phyloP scores from a whole-genome alignment of 139 green algal genomes.

The Desmodesmus armatus region DNA sequence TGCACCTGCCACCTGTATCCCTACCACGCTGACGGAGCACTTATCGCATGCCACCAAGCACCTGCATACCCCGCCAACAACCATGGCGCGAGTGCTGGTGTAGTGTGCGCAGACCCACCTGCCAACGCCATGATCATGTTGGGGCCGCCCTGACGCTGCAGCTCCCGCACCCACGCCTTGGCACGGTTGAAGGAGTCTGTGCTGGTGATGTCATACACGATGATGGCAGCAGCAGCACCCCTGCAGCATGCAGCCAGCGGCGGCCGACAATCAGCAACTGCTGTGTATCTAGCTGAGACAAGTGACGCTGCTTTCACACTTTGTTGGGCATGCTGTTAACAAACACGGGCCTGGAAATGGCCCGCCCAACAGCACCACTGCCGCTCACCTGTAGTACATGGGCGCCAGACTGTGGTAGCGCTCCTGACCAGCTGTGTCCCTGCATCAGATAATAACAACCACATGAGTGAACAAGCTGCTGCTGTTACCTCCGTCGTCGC shows the following conservation, averaged over 20 bases:
- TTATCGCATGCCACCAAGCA: too few species aligned
- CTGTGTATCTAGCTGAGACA: too few species aligned
- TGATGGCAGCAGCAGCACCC: slow-evolving; percentile 94
- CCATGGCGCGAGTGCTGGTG: not conserved
- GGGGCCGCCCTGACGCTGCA: slow-evolving; percentile 91
- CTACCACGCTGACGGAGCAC: too few species aligned
- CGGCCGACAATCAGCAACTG: too few species aligned
- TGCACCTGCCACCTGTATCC: too few species aligned
- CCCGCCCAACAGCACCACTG: not conserved
- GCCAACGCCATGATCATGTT: slow-evolving; percentile 97
- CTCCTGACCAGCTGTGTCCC: slow-evolving; percentile 98
- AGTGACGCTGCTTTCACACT: too few species aligned
- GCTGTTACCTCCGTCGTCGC: too few species aligned
- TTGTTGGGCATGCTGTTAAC: too few species aligned
- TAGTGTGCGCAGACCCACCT: slow-evolving; percentile 48
- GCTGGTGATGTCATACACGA: slow-evolving; percentile 80
- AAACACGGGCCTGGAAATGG: too few species aligned
- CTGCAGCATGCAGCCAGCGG: too few species aligned
- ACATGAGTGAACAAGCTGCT: too few species aligned
- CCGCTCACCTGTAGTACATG: slow-evolving; percentile 97
- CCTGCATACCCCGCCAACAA: not conserved
- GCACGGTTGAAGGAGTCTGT: slow-evolving; percentile 91
- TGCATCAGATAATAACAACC: too few species aligned
- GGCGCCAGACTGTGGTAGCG: slow-evolving; percentile 97
- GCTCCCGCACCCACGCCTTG: slow-evolving; percentile 95